Conservation (phyloP, 2,329 filamentous ascomycete species). For the Neurospora sp. region DNA sequence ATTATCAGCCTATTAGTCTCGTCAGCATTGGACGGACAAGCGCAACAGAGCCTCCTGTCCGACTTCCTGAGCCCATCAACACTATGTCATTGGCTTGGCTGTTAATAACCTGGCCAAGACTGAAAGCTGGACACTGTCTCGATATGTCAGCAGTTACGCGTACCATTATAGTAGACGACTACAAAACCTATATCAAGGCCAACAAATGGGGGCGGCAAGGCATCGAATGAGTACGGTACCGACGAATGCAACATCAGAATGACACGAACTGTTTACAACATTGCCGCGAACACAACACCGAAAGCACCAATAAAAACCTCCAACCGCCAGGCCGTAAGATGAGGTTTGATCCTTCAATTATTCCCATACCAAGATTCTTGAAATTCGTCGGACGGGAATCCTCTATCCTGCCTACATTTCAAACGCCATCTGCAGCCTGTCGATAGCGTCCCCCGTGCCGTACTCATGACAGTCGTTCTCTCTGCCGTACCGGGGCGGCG, state of each 20-base stretch:
- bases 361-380: neutral
- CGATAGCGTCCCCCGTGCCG: neutral
- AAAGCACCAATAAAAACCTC: neutral
- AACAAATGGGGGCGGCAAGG: neutral
- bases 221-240: neutral
- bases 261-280: neutral
- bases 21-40: neutral
- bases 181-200: neutral
- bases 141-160: neutral
- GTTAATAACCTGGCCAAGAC: neutral
- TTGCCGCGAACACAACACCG: neutral
- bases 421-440: neutral
- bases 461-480: neutral
- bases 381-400: neutral
- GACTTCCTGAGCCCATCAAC: neutral
- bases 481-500: neutral
- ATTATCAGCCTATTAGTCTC: neutral
- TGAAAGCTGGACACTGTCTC: neutral
- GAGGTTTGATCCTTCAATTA: neutral
- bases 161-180: neutral
- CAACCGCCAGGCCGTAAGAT: neutral
- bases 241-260: neutral
- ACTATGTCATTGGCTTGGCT: neutral
- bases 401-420: neutral
- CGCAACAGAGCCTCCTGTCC: neutral